Conservation (phyloP, 1,139 yeast genomes). For the Schizosaccharomyces versatilis region DNA sequence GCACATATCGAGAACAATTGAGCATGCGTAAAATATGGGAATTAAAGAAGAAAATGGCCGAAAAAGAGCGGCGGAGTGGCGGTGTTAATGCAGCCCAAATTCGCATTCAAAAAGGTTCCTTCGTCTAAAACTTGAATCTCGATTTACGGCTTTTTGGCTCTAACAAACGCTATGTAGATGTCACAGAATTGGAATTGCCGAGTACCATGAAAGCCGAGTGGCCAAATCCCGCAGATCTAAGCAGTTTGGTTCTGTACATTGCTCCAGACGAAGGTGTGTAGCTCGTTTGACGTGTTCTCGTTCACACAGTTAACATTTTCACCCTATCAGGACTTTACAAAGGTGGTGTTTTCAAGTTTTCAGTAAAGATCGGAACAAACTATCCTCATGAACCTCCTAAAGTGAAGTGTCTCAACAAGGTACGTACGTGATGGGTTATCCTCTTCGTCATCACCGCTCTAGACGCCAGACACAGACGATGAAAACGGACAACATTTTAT, state of each 20-base stretch:
- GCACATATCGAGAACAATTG: no score
- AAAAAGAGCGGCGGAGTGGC: conserved; percentile 21
- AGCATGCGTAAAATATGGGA: conserved; percentile 6
- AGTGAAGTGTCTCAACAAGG: conserved; percentile 19
- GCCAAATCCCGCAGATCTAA: conserved; percentile 34
- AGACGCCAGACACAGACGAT: not conserved
- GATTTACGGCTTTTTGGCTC: conserved; percentile 2
- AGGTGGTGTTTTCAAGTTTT: conserved; percentile 47
- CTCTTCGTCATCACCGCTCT: no score
- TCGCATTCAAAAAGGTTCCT: conserved; percentile 21
- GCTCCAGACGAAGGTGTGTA: conserved; percentile 49
- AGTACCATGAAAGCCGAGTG: conserved; percentile 35
- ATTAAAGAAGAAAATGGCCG: conserved; percentile 9
- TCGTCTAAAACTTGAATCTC: not conserved
- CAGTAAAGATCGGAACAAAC: conserved; percentile 39
- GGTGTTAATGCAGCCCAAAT: conserved; percentile 27
- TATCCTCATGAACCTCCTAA: conserved; percentile 91
- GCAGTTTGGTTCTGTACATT: conserved; percentile 38
- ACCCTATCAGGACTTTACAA: conserved; percentile 26
- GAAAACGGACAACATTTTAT: not conserved
- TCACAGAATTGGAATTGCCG: conserved; percentile 50
- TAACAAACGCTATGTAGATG: conserved; percentile 21
- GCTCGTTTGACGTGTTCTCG: not conserved
- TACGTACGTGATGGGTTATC: not conserved
- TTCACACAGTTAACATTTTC: not conserved